Evolutionary conservation across 2,329 filamentous ascomycete species (phyloP).

Genomic region (Xenoacremonium recifei): DNA sequence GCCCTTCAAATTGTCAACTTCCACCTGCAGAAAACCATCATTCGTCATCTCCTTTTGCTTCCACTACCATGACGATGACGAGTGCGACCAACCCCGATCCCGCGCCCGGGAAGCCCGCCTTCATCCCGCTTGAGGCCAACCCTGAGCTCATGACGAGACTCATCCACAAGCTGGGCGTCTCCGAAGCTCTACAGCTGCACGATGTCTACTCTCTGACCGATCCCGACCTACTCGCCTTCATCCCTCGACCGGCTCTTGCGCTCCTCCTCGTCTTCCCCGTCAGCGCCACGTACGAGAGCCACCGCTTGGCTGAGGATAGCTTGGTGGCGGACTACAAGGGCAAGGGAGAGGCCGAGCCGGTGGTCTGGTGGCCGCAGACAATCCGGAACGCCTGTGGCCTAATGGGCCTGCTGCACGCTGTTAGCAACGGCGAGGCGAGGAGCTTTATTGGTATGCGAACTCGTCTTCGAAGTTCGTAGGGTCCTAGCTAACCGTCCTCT

Average conservation of each 20-base stretch:
- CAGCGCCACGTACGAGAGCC: constrained; percentile 73
- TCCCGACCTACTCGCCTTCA: constrained; percentile 76
- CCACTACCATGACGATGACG: constrained; percentile 26
- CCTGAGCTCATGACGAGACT: constrained; percentile 85
- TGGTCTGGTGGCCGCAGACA: constrained; percentile 93
- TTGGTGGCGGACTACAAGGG: constrained; percentile 62
- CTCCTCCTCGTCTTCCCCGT: constrained; percentile 92
- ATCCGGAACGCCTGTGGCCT: constrained; percentile 91
- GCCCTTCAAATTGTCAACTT: not conserved
- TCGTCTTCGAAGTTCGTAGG: not conserved
- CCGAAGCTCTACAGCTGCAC: constrained; percentile 73
- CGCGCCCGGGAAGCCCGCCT: constrained; percentile 39
- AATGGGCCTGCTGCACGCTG: constrained; percentile 82
- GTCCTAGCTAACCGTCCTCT: constrained; percentile 4
- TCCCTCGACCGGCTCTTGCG: constrained; percentile 84
- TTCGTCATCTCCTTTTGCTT: too few relatives aligned
- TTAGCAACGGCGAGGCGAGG: constrained; percentile 72
- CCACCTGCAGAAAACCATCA: too few relatives aligned
- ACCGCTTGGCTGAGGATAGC: constrained; percentile 72
- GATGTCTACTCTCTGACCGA: constrained; percentile 93
- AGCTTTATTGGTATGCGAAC: constrained; percentile 55
- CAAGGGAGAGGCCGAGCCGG: constrained; percentile 67
- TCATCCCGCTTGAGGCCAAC: constrained; percentile 69
- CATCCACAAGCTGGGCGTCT: constrained; percentile 80
- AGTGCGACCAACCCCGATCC: constrained; percentile 39